phyloP scores from a whole-genome alignment of 768 basidiomycete genomes.

The Boletus huronensis region DNA sequence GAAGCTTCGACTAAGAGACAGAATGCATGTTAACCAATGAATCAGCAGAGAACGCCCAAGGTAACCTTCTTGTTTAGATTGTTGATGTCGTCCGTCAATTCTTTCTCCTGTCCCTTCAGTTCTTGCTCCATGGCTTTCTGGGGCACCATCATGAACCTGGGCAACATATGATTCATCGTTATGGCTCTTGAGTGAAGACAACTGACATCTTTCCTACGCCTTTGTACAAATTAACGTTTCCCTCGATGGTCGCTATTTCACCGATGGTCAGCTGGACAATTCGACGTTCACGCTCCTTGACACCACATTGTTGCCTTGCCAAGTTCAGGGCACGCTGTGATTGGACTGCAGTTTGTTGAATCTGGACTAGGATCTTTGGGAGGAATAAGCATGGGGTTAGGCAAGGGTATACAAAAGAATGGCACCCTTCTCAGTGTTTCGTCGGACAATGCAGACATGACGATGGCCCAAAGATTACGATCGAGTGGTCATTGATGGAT shows the following conservation, averaged over 20 bases:
- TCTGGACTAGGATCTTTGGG: conserved; percentile 82
- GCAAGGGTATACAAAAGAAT: background rate
- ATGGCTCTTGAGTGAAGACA: background rate
- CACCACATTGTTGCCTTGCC: conserved; percentile 67
- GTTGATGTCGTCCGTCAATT: conserved; percentile 77
- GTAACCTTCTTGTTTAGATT: conserved; percentile 82
- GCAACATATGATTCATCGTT: background rate
- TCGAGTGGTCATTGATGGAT: conserved; percentile 12
- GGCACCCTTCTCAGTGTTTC: conserved; percentile 78
- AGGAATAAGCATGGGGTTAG: conserved; percentile 15
- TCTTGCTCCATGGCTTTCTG: conserved; percentile 75
- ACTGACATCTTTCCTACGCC: conserved; percentile 92
- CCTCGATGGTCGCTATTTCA: conserved; percentile 70
- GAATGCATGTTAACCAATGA: background rate
- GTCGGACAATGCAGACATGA: conserved; percentile 62
- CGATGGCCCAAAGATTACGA: background rate
- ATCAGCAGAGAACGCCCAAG: background rate
- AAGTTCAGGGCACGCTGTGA: conserved; percentile 77
- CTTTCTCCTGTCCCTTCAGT: conserved; percentile 74
- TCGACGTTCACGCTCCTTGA: conserved; percentile 85
- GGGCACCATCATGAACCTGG: conserved; percentile 89
- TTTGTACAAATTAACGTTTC: conserved; percentile 81
- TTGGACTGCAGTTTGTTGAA: conserved; percentile 85
- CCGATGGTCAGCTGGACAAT: conserved; percentile 87
- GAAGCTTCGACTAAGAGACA: conserved; percentile 69